These are phyloP conservation scores for Xylaria sp. DNA, from an alignment of 2,329 filamentous ascomycete genomes.

Conservation along the genomic window DNA sequence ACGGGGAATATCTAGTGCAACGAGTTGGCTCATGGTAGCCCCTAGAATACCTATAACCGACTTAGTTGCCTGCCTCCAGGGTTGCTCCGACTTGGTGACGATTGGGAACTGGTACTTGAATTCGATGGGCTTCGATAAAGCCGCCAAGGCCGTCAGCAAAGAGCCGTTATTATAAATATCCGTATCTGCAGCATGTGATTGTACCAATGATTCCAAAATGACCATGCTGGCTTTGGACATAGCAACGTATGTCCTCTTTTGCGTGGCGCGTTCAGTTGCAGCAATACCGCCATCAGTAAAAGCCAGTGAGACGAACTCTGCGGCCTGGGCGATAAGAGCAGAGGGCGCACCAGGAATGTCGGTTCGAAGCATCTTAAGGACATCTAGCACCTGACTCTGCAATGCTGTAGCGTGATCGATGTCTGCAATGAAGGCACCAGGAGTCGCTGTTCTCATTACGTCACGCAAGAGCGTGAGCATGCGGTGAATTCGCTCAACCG, in stretches of 20 bases:
- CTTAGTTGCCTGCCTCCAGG: conserved; percentile 83
- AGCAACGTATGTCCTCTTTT: conserved; percentile 82
- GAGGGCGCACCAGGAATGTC: conserved; percentile 69
- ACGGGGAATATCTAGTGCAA: conserved; percentile 52
- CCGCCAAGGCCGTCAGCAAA: conserved; percentile 67
- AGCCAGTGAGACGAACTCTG: conserved; percentile 74
- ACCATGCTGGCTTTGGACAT: conserved; percentile 83
- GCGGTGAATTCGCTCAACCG: conserved; percentile 64
- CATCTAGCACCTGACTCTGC: conserved; percentile 72
- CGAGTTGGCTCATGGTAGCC: conserved; percentile 66
- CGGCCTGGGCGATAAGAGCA: conserved; percentile 70
- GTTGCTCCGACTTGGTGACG: conserved; percentile 70
- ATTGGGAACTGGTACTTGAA: conserved; percentile 82
- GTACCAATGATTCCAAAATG: conserved; percentile 66
- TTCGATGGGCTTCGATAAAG: conserved; percentile 71
- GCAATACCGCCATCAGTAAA: conserved; percentile 54
- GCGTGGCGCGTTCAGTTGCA: conserved; percentile 42
- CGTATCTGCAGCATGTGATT: conserved; percentile 63
- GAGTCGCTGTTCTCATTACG: conserved; percentile 72
- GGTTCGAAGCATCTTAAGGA: conserved; percentile 70
- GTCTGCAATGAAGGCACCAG: conserved; percentile 72
- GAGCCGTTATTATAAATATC: conserved; percentile 74
- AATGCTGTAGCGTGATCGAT: conserved; percentile 75
- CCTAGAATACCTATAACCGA: conserved; percentile 72
- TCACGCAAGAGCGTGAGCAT: conserved; percentile 74